Evolutionary conservation across 352 stramenopile genomes (phyloP).

Genomic region (Phytophthora nicotianae): DNA sequence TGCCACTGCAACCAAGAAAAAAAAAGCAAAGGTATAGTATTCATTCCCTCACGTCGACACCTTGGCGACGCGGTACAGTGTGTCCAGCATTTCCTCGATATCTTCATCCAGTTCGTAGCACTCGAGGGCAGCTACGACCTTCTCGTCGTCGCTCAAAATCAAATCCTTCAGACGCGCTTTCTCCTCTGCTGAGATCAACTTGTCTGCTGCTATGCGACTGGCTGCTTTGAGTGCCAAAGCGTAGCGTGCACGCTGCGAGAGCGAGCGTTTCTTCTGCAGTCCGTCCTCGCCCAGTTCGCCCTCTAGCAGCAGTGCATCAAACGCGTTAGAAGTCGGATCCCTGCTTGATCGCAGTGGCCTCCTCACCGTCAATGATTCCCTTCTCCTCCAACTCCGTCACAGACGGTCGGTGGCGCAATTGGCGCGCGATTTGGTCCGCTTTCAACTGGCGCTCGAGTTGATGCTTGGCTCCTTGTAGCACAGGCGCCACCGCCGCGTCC

Average conservation of each 20-base stretch:
- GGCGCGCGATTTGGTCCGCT: slow-evolving; percentile 64
- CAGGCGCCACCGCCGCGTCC: slow-evolving; percentile 50
- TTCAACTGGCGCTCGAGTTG: slow-evolving; percentile 79
- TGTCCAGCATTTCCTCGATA: slow-evolving; percentile 87
- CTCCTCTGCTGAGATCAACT: slow-evolving; percentile 78
- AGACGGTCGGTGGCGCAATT: slow-evolving; percentile 73
- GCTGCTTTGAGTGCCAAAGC: slow-evolving; percentile 82
- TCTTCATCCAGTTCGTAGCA: slow-evolving; percentile 84
- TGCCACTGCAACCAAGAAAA: no score
- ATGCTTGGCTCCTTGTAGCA: slow-evolving; percentile 74
- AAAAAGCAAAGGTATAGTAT: no score
- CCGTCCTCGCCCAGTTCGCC: slow-evolving; percentile 63
- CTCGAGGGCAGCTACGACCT: slow-evolving; percentile 77
- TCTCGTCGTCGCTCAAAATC: slow-evolving; percentile 82
- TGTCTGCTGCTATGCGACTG: slow-evolving; percentile 78
- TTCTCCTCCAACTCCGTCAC: slow-evolving; percentile 78
- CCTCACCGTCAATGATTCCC: slow-evolving; percentile 72
- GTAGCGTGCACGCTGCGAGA: slow-evolving; percentile 73
- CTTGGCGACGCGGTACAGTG: slow-evolving; percentile 79
- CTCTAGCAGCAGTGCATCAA: slow-evolving; percentile 43
- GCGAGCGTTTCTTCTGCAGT: slow-evolving; percentile 47
- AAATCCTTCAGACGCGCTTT: slow-evolving; percentile 85
- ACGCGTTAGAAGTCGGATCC: slow-evolving; percentile 1
- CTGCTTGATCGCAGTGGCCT: slow-evolving; percentile 10
- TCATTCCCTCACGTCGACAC: slow-evolving; percentile 30